Percentiles rank a stretch among this genome's conserved stretches.
Conservation (phyloP, 1,284 basidiomycete genomes). For the Moesziomyces sp. region DNA sequence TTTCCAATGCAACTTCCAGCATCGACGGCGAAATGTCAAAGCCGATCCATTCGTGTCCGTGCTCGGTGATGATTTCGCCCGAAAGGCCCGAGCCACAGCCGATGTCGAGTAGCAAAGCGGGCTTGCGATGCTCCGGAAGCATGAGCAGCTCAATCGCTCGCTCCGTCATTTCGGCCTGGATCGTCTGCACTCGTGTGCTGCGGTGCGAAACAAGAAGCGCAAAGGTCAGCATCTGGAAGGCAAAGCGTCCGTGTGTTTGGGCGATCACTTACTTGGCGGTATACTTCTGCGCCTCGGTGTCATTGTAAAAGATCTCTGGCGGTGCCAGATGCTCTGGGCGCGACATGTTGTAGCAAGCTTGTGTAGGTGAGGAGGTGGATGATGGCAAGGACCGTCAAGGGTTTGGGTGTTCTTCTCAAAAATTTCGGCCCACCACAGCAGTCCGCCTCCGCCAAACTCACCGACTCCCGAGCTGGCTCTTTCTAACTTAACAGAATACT, state of each 20-base stretch:
- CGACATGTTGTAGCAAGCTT: conserved; percentile 75
- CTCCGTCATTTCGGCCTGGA: conserved; percentile 98
- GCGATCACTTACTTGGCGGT: conserved; percentile 80
- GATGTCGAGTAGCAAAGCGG: conserved; percentile 83
- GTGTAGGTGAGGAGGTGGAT: too few relatives aligned
- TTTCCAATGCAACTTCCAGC: conserved; percentile 69
- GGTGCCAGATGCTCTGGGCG: conserved; percentile 94
- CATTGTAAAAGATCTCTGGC: conserved; percentile 98
- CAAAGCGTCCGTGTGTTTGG: too few relatives aligned
- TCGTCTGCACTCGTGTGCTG: conserved; percentile 86
- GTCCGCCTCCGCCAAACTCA: neutral
- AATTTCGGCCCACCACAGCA: conserved; percentile 14
- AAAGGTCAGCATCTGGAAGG: neutral
- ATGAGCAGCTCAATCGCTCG: conserved; percentile 91
- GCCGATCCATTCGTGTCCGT: conserved; percentile 93
- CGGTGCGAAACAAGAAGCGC: neutral
- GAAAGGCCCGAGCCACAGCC: conserved; percentile 98
- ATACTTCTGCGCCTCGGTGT: conserved; percentile 94
- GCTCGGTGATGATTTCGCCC: conserved; percentile 94
- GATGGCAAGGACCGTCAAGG: neutral
- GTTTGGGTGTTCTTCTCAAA: conserved; percentile 33
- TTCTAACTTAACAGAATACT: neutral
- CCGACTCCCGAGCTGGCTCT: conserved; percentile 22
- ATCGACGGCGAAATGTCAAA: conserved; percentile 96
- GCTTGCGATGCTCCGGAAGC: conserved; percentile 72